Evolutionary conservation across 306 rosid species (phyloP), one percentile per base, ranked within the genome.

Genomic region (Bauhinia variegata): DNA sequence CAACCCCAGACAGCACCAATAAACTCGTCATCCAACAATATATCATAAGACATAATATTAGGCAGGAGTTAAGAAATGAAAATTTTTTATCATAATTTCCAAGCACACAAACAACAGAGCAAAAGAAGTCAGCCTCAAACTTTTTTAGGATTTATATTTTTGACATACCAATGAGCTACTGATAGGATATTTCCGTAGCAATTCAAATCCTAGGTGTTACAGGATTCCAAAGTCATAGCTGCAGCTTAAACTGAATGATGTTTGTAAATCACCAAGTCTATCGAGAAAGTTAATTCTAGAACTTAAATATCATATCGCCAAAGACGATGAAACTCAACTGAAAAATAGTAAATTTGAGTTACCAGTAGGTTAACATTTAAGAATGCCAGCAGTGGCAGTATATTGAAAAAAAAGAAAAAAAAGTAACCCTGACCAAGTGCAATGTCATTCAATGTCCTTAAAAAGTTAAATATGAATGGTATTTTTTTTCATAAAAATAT

Each of bases 31-130:
- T 31, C 37, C 63, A 49, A 34, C 31, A 7, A 42, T 0, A 54
- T 54, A n/a, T n/a, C n/a, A n/a, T n/a, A n/a, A n/a, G 41, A 72
- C 57, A 74, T 28, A 50, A 50, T 37, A 69, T 13, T 16, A 58
- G 15, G 65, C 12, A 47, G 68, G 50, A 17, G 6, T 60, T 37
- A 61, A 44, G 47, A 52, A 49, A 54, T 61, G n/a, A n/a, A n/a
- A 49, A 54, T 46, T 30, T 57, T 54, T 53, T 47, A 33, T 67
- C 15, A 5, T 47, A n/a, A 23, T 23, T 38, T 48, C 48, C 54
- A 39, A 63, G 55, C 16, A 46, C 33, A 34, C 11, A 31, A 28
- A 28, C 32, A 36, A 63, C 60, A 56, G 62, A 38, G 42, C 18
- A 54, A 54, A 60, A 39, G 51, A 36, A 31, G 38, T n/a, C 18